These are phyloP conservation scores for Cyclotella baltica DNA, from an alignment of 108 stramenopile species.

Conservation along the genomic window DNA sequence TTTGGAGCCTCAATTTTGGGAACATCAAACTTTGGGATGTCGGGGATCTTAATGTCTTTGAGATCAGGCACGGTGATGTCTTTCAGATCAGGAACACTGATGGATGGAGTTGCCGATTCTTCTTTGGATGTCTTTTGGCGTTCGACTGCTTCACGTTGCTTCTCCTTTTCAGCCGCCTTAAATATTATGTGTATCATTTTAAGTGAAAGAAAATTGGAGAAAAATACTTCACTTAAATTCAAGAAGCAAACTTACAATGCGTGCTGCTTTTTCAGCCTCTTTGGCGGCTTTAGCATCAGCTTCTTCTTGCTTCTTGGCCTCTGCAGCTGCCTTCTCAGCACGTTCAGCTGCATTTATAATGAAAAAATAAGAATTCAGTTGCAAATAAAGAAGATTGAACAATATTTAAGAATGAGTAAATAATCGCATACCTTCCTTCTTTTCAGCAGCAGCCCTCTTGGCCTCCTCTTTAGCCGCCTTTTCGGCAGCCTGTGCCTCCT, in stretches of 20 bases:
- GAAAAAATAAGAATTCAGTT: background rate
- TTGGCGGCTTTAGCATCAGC: slow-evolving; percentile 57
- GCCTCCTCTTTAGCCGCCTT: slow-evolving; percentile 59
- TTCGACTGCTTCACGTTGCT: slow-evolving; percentile 47
- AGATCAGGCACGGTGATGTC: slow-evolving; percentile 52
- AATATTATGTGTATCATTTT: background rate
- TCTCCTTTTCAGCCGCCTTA: slow-evolving; percentile 55
- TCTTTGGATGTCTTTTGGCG: slow-evolving; percentile 52
- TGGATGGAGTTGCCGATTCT: slow-evolving; percentile 21
- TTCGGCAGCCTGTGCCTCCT: slow-evolving; percentile 36
- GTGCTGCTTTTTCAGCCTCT: slow-evolving; percentile 54
- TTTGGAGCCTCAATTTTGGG: slow-evolving; percentile 60
- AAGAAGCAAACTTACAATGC: slow-evolving; percentile 28
- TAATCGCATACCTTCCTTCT: slow-evolving; percentile 21
- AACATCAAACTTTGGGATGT: slow-evolving; percentile 33
- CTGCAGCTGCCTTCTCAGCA: slow-evolving; percentile 45
- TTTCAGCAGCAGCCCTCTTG: slow-evolving; percentile 53
- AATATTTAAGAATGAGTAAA: no score
- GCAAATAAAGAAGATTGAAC: no score
- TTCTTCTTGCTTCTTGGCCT: slow-evolving; percentile 55
- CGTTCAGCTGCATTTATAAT: slow-evolving; percentile 62
- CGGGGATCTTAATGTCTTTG: slow-evolving; percentile 51
- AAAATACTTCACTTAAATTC: no score
- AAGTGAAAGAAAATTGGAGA: background rate
- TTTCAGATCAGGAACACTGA: slow-evolving; percentile 13